Percentiles rank a stretch among this genome's conserved stretches.
These are phyloP conservation scores for Acer saccharum DNA, from an alignment of 345 rosid genomes.

Conservation along the genomic window DNA sequence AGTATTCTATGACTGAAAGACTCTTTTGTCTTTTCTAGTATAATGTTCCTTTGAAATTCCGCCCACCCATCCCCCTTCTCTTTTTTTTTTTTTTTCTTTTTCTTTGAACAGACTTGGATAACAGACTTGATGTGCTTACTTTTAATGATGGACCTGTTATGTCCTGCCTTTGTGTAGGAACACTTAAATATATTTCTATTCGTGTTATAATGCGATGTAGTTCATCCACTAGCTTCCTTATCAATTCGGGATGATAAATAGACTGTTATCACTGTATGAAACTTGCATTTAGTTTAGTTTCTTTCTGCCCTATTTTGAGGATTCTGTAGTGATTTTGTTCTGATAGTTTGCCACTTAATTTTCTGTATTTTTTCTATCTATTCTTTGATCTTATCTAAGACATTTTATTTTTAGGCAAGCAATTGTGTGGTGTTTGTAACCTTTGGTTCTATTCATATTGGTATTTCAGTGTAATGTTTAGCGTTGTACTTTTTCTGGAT, in stretches of 20 bases:
- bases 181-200: slow-evolving; percentile 39
- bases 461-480: neutral
- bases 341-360: slow-evolving; percentile 2
- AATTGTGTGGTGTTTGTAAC: neutral
- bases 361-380: neutral
- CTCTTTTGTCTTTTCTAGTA: slow-evolving; percentile 24
- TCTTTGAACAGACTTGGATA: slow-evolving; percentile 44
- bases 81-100: slow-evolving; percentile 17
- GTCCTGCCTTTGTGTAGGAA: slow-evolving; percentile 60
- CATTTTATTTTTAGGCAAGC: neutral
- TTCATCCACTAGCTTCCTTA: slow-evolving; percentile 33
- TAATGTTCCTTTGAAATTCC: slow-evolving; percentile 35
- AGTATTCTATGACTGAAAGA: slow-evolving; percentile 27
- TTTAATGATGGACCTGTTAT: slow-evolving; percentile 41
- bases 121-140: slow-evolving; percentile 51
- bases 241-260: slow-evolving; percentile 20
- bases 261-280: slow-evolving; percentile 19
- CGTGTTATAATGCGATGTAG: slow-evolving; percentile 50
- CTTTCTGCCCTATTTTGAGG: slow-evolving; percentile 21
- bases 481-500: neutral
- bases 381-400: neutral
- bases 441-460: neutral
- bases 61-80: neutral
- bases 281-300: slow-evolving; percentile 23
- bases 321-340: slow-evolving; percentile 13